These are phyloP conservation scores for Actinomortierella ambigua DNA, from an alignment of 371 early-diverging fungal genomes.

Conservation along the genomic window DNA sequence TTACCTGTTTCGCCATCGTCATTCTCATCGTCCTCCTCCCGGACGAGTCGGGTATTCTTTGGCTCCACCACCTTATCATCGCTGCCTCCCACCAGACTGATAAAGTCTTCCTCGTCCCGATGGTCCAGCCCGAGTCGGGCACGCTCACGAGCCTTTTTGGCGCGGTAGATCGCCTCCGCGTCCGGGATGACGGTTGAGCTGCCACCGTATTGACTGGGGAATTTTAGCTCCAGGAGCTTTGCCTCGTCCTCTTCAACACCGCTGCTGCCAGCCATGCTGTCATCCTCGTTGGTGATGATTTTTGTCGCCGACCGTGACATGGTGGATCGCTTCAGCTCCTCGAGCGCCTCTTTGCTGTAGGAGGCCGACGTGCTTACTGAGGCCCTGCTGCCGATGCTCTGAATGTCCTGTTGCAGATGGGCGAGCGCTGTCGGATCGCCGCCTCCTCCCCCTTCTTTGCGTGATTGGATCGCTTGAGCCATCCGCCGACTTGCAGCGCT, in stretches of 20 bases:
- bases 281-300: conserved; percentile 11
- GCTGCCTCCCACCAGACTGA: conserved; percentile 37
- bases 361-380: conserved; percentile 23
- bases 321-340: conserved; percentile 33
- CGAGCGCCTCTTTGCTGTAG: conserved; percentile 43
- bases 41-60: conserved; percentile 26
- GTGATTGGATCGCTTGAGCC: conserved; percentile 10
- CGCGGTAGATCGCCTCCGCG: conserved; percentile 28
- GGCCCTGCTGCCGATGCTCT: conserved; percentile 31
- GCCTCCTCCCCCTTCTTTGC: background rate
- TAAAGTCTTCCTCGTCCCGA: conserved; percentile 37
- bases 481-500: conserved; percentile 28
- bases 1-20: conserved; percentile 47
- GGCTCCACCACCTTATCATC: conserved; percentile 32
- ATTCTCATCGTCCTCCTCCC: conserved; percentile 45
- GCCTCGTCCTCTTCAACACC: conserved; percentile 2
- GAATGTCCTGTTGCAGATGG: background rate
- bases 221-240: conserved; percentile 19
- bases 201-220: conserved; percentile 26
- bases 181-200: conserved; percentile 33
- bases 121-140: conserved; percentile 34
- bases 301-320: too few relatives aligned
- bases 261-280: too few relatives aligned
- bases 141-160: conserved; percentile 40
- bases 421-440: conserved; percentile 6